A percentile compares a stretch with the other conserved stretches of the same genome.
These are phyloP conservation scores for Hyaloperonospora brassicae DNA, from an alignment of 352 stramenopile genomes.

Conservation along the genomic window DNA sequence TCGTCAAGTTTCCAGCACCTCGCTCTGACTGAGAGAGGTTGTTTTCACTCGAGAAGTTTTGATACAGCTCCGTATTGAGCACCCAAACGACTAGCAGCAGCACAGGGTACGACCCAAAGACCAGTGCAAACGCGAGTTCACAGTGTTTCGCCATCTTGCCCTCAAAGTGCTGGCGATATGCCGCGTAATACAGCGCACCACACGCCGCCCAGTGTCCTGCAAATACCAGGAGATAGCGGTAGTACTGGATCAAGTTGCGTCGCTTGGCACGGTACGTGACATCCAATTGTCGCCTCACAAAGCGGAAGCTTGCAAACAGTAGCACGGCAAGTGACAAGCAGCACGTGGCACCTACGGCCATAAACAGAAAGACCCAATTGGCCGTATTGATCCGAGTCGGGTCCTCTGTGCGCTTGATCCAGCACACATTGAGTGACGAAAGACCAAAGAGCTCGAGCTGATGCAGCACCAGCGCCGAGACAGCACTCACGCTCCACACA, in stretches of 20 bases:
- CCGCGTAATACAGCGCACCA: conserved; percentile 61
- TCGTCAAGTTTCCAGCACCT: conserved; percentile 27
- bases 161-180: conserved; percentile 57
- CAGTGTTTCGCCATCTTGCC: conserved; percentile 48
- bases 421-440: conserved; percentile 71
- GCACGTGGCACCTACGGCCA: conserved; percentile 40
- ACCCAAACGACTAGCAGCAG: conserved; percentile 69
- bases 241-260: conserved; percentile 79
- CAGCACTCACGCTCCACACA: conserved; percentile 62
- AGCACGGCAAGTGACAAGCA: conserved; percentile 59
- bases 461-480: conserved; percentile 52
- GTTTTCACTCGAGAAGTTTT: conserved; percentile 69
- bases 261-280: conserved; percentile 80
- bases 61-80: conserved; percentile 77
- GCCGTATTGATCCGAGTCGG: conserved; percentile 41
- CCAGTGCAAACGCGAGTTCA: conserved; percentile 51
- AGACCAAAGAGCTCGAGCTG: conserved; percentile 54
- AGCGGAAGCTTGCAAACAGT: conserved; percentile 79
- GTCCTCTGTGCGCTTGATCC: conserved; percentile 46
- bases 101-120: conserved; percentile 69
- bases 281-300: conserved; percentile 73
- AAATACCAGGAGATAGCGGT: conserved; percentile 75
- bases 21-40: conserved; percentile 48
- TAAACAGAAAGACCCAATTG: conserved; percentile 67
- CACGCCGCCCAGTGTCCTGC: conserved; percentile 61